Evolutionary conservation across 768 basidiomycete species (phyloP).

Genomic region (Mycena rebaudengoi): DNA sequence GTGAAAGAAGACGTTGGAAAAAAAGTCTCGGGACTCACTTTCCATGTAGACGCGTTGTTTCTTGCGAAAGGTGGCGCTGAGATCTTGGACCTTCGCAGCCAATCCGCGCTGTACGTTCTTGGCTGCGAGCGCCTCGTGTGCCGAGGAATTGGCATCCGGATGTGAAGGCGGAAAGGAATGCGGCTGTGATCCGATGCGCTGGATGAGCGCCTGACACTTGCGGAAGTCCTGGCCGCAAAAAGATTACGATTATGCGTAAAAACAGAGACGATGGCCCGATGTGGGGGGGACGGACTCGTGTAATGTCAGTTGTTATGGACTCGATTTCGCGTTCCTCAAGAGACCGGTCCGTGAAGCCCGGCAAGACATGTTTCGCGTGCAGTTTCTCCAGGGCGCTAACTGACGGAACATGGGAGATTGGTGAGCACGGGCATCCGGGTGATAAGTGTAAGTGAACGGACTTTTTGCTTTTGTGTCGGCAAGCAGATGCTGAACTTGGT

Average conservation of each 20-base stretch:
- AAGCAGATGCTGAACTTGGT: conserved; percentile 87
- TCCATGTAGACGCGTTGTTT: conserved; percentile 99
- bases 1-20: conserved; percentile 8
- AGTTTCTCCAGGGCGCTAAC: conserved; percentile 92
- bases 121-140: conserved; percentile 70
- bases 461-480: conserved; percentile 77
- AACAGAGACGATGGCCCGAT: conserved; percentile 51
- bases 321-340: conserved; percentile 96
- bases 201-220: conserved; percentile 69
- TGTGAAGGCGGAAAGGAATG: conserved; percentile 74
- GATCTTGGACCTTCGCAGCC: conserved; percentile 95
- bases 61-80: conserved; percentile 92
- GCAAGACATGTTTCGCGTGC: conserved; percentile 94
- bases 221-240: conserved; percentile 71
- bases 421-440: conserved; percentile 26
- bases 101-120: conserved; percentile 96
- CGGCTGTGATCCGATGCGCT: conserved; percentile 69
- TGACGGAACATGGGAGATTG: conserved; percentile 47
- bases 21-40: conserved; percentile 65
- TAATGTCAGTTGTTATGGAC: conserved; percentile 84
- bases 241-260: conserved; percentile 22
- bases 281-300: conserved; percentile 66
- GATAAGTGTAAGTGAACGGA: conserved; percentile 47
- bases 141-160: conserved; percentile 45
- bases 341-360: conserved; percentile 94